Evolutionary conservation across 768 basidiomycete genomes (phyloP), one percentile per base, ranked within the genome.

Genomic region (Phaffia australis): DNA sequence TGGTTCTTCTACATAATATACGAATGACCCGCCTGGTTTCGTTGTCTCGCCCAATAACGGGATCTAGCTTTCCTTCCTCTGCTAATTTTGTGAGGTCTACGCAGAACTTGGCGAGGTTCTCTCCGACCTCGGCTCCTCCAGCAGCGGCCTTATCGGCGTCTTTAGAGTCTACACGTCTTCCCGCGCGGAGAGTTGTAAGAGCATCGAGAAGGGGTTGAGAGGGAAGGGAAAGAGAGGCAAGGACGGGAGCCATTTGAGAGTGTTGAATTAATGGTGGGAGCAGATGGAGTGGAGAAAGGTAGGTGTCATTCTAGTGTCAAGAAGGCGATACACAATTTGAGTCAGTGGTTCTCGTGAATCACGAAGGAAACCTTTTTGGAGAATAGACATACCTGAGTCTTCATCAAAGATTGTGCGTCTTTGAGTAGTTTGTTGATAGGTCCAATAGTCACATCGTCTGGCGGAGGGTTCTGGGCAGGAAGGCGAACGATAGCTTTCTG

Each of bases 261-360:
- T 92, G 88, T 70, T 88, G 85, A 71, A 90, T 72, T 59, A 97
- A 83, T 0, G 89, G 90, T 29, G 91, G 84, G 30, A 97, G 81
- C 58, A 98, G 77, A 74, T 95, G 92, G 69, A 97, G 91, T 75
- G 93, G 88, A 0, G 92, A 91, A 66, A 98, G 86, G 76, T 89
- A 95, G 1, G 86, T 86, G 75, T 93, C 91, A 73, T 87, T 86
- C 73, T 79, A 49, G 16, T 16, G 16, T n/a, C 19, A 4, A 49
- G 23, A 29, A 49, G 25, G 47, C 29, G 49, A 46, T 30, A 54
- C 29, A 32, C 55, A 1, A 35, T 9, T 9, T 47, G 57, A 42
- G 48, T 60, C 29, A 47, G 52, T 21, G 27, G 25, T 19, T n/a
- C 11, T 62, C 29, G 18, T 60, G 32, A 48, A 52, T n/a, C n/a